Evolutionary conservation across 2,329 filamentous ascomycete genomes (phyloP).

Genomic region (Immersiporthe knoxdaviesiana): DNA sequence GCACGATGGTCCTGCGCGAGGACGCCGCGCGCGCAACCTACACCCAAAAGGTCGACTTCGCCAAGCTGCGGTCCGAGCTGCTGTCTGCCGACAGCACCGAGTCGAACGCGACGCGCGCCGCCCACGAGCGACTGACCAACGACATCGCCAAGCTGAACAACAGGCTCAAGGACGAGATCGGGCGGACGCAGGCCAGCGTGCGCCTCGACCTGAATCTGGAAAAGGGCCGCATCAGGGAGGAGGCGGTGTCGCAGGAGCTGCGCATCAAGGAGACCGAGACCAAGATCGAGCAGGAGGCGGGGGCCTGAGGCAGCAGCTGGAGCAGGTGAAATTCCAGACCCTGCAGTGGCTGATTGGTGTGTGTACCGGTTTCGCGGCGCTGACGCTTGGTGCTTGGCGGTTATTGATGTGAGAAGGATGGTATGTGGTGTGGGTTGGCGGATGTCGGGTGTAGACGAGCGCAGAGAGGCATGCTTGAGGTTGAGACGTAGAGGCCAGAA

Average conservation of each 20-base stretch:
- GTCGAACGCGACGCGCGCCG: conserved; percentile 81
- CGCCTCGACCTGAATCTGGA: conserved; percentile 92
- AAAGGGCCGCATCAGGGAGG: conserved; percentile 94
- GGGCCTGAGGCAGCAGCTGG: conserved; percentile 84
- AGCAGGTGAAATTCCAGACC: conserved; percentile 97
- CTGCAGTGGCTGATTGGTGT: conserved; percentile 97
- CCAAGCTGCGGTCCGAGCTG: conserved; percentile 92
- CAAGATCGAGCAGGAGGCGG: conserved; percentile 96
- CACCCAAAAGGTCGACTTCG: conserved; percentile 94
- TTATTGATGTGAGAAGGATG: conserved; percentile 61
- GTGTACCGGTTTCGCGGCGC: conserved; percentile 67
- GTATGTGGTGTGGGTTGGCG: background rate
- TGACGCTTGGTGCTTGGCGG: conserved; percentile 71
- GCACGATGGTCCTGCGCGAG: conserved; percentile 97
- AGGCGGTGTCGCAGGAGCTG: conserved; percentile 94
- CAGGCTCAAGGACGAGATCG: conserved; percentile 88
- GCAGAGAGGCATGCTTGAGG: background rate
- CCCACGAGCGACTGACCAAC: conserved; percentile 90
- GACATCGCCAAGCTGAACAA: conserved; percentile 93
- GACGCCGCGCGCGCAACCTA: conserved; percentile 82
- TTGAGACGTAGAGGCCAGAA: background rate
- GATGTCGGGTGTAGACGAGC: background rate
- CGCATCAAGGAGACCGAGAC: conserved; percentile 99
- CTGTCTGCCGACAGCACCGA: conserved; percentile 91
- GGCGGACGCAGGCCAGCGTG: conserved; percentile 90